phyloP scores from a whole-genome alignment of 1,139 yeast genomes.

The Kodamaea suecica region DNA sequence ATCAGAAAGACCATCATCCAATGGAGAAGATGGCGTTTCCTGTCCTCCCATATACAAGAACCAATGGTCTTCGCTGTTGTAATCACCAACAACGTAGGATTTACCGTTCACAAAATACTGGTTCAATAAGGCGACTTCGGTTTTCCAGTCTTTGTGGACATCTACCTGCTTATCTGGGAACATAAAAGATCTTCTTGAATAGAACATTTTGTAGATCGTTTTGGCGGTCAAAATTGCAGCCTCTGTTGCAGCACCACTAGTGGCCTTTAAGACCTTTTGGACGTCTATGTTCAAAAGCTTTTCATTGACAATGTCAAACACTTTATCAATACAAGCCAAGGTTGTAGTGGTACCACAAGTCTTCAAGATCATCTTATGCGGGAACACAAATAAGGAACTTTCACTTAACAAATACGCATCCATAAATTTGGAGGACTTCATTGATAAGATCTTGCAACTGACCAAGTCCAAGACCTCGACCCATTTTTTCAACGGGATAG shows the following conservation, averaged over 20 bases:
- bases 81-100: slow-evolving; percentile 79
- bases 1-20: slow-evolving; percentile 34
- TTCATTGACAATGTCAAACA: slow-evolving; percentile 51
- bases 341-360: slow-evolving; percentile 98
- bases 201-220: slow-evolving; percentile 67
- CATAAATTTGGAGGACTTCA: slow-evolving; percentile 60
- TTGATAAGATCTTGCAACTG: slow-evolving; percentile 83
- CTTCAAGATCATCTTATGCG: slow-evolving; percentile 80
- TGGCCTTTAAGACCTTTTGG: not conserved
- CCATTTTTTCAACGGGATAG: slow-evolving; percentile 67
- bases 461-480: slow-evolving; percentile 73
- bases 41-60: slow-evolving; percentile 69
- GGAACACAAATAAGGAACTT: slow-evolving; percentile 84
- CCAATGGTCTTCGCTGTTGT: slow-evolving; percentile 81
- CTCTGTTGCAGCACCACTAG: slow-evolving; percentile 3
- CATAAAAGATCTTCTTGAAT: slow-evolving; percentile 89
- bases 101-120: slow-evolving; percentile 58
- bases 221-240: slow-evolving; percentile 30
- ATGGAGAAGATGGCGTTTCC: slow-evolving; percentile 9
- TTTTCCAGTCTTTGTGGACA: slow-evolving; percentile 82
- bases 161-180: slow-evolving; percentile 83
- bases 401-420: slow-evolving; percentile 89
- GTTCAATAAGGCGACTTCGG: slow-evolving; percentile 71
- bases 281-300: slow-evolving; percentile 10
- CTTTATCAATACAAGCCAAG: slow-evolving; percentile 66